A percentile compares a stretch with the other conserved stretches of the same genome.
phyloP scores from a whole-genome alignment of 2,329 filamentous ascomycete genomes.

The Plectosphaerella plurivora region DNA sequence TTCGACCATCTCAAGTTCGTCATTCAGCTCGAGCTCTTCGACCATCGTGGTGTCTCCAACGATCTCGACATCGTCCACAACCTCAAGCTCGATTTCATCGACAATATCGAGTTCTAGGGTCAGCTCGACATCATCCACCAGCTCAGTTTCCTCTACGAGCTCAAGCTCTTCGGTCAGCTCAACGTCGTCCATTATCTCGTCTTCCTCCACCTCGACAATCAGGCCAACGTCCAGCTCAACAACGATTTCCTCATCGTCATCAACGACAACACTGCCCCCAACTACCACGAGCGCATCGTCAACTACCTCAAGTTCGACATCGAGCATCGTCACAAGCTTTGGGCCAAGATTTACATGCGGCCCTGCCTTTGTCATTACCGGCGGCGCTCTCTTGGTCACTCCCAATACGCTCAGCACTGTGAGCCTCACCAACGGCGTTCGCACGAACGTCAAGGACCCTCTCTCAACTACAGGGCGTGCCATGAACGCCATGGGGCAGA shows the following conservation, averaged over 20 bases:
- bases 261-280: background rate
- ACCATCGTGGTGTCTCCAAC: too few relatives aligned
- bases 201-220: background rate
- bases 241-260: background rate
- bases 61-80: background rate
- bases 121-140: background rate
- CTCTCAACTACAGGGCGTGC: conserved; percentile 6
- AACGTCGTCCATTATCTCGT: background rate
- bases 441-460: background rate
- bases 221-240: background rate
- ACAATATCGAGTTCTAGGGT: background rate
- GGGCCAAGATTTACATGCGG: conserved; percentile 6
- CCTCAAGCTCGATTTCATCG: background rate
- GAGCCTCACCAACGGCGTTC: conserved; percentile 8
- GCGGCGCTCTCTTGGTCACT: background rate
- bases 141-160: background rate
- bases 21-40: too few relatives aligned
- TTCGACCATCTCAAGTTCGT: background rate
- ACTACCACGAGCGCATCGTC: background rate
- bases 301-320: background rate
- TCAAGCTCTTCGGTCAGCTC: background rate
- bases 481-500: conserved; percentile 20
- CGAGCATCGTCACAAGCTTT: background rate
- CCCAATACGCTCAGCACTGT: conserved; percentile 8
- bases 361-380: conserved; percentile 11